Evolutionary conservation across 2,329 filamentous ascomycete genomes (phyloP).

Genomic region (Drechslerella dactyloides): DNA sequence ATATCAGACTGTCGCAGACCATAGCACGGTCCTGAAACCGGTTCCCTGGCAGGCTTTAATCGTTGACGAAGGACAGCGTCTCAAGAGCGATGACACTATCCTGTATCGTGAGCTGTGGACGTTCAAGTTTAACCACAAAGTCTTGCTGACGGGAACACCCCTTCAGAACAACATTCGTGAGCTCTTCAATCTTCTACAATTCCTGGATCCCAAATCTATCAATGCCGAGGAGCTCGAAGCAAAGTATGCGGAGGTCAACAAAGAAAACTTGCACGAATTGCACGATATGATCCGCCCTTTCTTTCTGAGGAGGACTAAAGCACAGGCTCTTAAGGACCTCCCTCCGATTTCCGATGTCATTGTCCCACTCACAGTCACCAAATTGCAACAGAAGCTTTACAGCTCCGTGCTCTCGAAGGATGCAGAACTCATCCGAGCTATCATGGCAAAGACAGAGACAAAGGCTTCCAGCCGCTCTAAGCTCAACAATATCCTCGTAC

Average conservation of each 20-base stretch:
- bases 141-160: conserved; percentile 85
- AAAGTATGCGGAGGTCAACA: conserved; percentile 77
- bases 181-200: conserved; percentile 94
- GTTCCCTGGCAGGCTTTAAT: conserved; percentile 87
- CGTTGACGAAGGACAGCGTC: conserved; percentile 90
- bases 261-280: conserved; percentile 78
- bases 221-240: conserved; percentile 76
- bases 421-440: conserved; percentile 82
- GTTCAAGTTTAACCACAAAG: conserved; percentile 79
- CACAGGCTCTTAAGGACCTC: conserved; percentile 85
- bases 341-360: conserved; percentile 95
- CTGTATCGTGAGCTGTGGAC: conserved; percentile 76
- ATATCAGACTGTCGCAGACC: conserved; percentile 84
- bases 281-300: conserved; percentile 68
- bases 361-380: conserved; percentile 90
- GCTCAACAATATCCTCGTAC: conserved; percentile 92
- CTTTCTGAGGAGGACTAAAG: conserved; percentile 81
- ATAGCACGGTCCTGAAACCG: conserved; percentile 69
- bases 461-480: conserved; percentile 73
- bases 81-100: conserved; percentile 89
- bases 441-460: conserved; percentile 68
- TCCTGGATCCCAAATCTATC: conserved; percentile 74
- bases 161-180: conserved; percentile 95
- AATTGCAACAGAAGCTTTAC: conserved; percentile 91
- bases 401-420: conserved; percentile 93